Evolutionary conservation across 179 eudicot species (phyloP).

Genomic region (Vitellaria paradoxa): DNA sequence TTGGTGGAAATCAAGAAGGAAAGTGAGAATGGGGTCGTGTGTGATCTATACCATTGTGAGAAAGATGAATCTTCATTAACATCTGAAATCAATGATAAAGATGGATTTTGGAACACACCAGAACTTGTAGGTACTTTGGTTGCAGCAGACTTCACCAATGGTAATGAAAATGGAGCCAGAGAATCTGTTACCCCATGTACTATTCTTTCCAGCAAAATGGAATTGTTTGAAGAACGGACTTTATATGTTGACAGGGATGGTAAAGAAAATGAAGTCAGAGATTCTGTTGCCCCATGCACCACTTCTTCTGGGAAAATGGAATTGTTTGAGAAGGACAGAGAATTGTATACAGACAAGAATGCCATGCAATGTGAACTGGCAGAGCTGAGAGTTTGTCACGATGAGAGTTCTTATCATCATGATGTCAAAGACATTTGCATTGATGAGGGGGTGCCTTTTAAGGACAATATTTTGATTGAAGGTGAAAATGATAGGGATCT

Average conservation of each 20-base stretch:
- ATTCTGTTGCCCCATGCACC: constrained; percentile 12
- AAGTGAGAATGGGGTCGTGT: constrained; percentile 24
- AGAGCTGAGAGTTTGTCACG: constrained; percentile 52
- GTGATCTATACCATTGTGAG: constrained; percentile 38
- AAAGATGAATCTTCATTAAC: constrained; percentile 36
- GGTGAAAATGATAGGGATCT: constrained; percentile 15
- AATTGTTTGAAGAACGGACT: constrained; percentile 29
- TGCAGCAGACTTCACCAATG: constrained; percentile 17
- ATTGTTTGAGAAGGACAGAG: constrained; percentile 30
- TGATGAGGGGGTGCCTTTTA: constrained; percentile 54
- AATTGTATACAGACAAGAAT: constrained; percentile 47
- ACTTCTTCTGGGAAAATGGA: constrained; percentile 22
- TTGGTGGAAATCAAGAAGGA: constrained; percentile 26
- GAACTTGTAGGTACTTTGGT: constrained; percentile 28
- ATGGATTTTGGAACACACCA: constrained; percentile 46
- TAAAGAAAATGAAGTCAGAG: constrained; percentile 6
- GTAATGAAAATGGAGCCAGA: constrained; percentile 9
- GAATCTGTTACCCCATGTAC: constrained; percentile 17
- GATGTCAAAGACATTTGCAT: constrained; percentile 75
- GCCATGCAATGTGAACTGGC: constrained; percentile 57
- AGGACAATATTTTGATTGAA: constrained; percentile 42
- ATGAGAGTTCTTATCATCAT: constrained; percentile 41
- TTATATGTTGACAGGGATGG: constrained; percentile 40
- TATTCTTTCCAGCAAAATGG: constrained; percentile 22
- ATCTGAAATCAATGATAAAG: constrained; percentile 32